These are phyloP conservation scores for Penicillium decumbens DNA, from an alignment of 2,329 filamentous ascomycete genomes.

Conservation along the genomic window DNA sequence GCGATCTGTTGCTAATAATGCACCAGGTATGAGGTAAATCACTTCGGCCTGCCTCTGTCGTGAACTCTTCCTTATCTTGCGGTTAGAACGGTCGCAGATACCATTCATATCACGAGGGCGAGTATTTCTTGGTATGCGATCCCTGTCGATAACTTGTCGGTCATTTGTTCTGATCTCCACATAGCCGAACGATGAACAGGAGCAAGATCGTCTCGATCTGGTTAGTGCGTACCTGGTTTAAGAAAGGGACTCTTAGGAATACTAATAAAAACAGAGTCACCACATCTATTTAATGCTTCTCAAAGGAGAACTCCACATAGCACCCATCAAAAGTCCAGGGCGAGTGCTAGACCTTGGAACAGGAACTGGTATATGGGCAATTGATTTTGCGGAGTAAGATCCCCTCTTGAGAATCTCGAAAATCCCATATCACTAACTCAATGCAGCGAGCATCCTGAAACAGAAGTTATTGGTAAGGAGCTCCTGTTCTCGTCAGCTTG, in stretches of 20 bases:
- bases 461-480: conserved; percentile 29
- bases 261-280: conserved; percentile 25
- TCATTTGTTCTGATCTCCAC: neutral
- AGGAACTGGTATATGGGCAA: conserved; percentile 38
- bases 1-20: conserved; percentile 6
- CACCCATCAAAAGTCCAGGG: conserved; percentile 24
- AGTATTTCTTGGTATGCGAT: conserved; percentile 27
- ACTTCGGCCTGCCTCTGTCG: neutral
- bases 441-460: conserved; percentile 24
- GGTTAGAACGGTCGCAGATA: conserved; percentile 31
- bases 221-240: conserved; percentile 15
- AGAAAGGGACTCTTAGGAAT: neutral
- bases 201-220: conserved; percentile 35
- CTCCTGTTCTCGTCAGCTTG: neutral
- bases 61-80: conserved; percentile 3
- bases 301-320: conserved; percentile 25
- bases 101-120: conserved; percentile 31
- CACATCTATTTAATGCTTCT: conserved; percentile 35
- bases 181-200: conserved; percentile 34
- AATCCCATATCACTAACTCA: neutral
- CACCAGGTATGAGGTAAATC: conserved; percentile 30
- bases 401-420: neutral
- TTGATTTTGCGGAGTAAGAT: conserved; percentile 36
- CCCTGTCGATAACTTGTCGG: neutral
- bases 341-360: conserved; percentile 36